Base-by-base conservation (phyloP, 73 alveolate species). In the Breviolum minutum region DNA sequence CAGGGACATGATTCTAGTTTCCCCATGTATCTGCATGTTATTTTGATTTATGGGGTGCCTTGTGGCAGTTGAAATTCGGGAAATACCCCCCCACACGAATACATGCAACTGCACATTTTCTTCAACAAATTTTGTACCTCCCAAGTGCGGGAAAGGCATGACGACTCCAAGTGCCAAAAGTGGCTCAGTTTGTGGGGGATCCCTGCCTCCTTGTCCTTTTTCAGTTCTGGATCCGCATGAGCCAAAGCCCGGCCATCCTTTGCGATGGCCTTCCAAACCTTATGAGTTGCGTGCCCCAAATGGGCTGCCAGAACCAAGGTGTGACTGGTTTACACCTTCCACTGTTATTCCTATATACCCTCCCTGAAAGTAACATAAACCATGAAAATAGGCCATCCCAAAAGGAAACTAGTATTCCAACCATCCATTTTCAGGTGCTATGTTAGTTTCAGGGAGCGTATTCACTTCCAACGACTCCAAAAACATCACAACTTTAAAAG, bases 221-320 rank as follows among this genome's bases (percentile, higher is more conserved):
- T 91, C 79, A 91, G 17, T 20, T 16, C 29, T 8, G 97, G 97
- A 11, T 24, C 71, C 30, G 97, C 97, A 60, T 91, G 97, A 24
- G 81, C 81, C 88, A 91, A 29, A 2, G 97, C 97, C 7, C 97
- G 87, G 63, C 97, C 97, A 70, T 91, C 97, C 20, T 26, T 9
- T 77, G 12, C 63, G 63, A 85, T 77, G 29, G 94, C 77, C 69
- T 60, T n/a, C 54, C n/a, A 11, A 4, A 85, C 94, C 94, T 85
- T 13, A 71, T 6, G 92, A 17, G 40, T 27, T 73, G n/a, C n/a
- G n/a, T n/a, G n/a, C 54, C 54, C 54, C 0, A 40, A 14, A 19
- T 14, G 83, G 20, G 83, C 16, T 8, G 29, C 29, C 83, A 1
- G 48, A 27, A 73, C 20, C 40, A 73, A 24, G 32, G 32, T 24